Base-by-base conservation (phyloP, 2,329 filamentous ascomycete species). In the Orbilia quercus region DNA sequence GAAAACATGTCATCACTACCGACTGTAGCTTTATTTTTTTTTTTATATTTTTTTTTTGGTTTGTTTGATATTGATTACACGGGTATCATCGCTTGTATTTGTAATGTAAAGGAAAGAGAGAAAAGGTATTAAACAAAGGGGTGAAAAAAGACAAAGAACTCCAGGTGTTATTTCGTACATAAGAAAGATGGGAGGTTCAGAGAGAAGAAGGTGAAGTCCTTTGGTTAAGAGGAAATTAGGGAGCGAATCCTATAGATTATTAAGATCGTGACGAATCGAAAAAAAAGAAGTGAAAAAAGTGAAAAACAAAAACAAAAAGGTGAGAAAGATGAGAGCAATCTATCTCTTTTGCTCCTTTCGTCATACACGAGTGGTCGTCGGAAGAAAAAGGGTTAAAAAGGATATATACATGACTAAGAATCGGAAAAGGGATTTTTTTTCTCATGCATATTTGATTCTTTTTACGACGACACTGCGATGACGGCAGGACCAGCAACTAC, bases 401-500 rank as follows among this genome's bases (percentile, higher is more conserved):
- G 14, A 47, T 16, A 40, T 40, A 12, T 40, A 40, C 36, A 40
- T 16, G n/a, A 40, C 28, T 23, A 22, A 31, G 28, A 31, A 31
- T n/a, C n/a, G n/a, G n/a, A n/a, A n/a, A n/a, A n/a, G n/a, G 28
- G 28, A 4, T 31, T 31, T 31, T 31, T 31, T 54, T 20, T 55
- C 16, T 40, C 28, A 55, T 38, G 25, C 16, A 18, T 40, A n/a
- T 14, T 23, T 42, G 1, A 16, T 36, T n/a, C 28, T 28, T 11
- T 14, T 54, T 34, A 55, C 31, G 44, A 28, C 36, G 59, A 50
- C 25, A 66, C 16, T 16, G 51, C 38, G 44, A 73, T 66, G 12
- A 74, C 44, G 1, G 70, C 70, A 7, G 70, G 70, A n/a, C 70
- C 70, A 40, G 70, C 89, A 76, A 89, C 89, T 75, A 91, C 82